Conservation (phyloP, 2,329 filamentous ascomycete species). For the Aureobasidium mangrovei region DNA sequence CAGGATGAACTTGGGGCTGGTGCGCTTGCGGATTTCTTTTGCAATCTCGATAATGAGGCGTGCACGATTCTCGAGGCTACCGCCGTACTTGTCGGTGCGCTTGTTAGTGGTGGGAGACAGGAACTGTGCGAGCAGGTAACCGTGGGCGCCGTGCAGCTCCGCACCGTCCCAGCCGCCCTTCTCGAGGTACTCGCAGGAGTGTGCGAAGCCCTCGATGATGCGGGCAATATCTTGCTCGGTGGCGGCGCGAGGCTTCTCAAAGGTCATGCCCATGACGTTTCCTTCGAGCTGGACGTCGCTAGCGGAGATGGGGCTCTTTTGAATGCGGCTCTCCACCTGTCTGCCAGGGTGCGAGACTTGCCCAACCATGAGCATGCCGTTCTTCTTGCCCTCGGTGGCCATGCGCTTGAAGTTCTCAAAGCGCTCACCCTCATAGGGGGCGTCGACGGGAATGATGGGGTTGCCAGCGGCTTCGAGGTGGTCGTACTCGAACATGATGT, state of each 20-base stretch:
- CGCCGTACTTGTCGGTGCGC: conserved; percentile 37
- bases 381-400: conserved; percentile 45
- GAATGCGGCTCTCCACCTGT: conserved; percentile 40
- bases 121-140: conserved; percentile 39
- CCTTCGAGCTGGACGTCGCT: conserved; percentile 41
- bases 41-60: conserved; percentile 35
- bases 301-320: conserved; percentile 43
- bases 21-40: conserved; percentile 30
- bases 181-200: conserved; percentile 53
- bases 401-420: conserved; percentile 53
- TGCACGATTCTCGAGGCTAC: conserved; percentile 35
- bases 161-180: conserved; percentile 52
- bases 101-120: conserved; percentile 34
- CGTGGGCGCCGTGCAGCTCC: conserved; percentile 35
- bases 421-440: conserved; percentile 45
- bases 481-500: conserved; percentile 55
- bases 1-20: conserved; percentile 35
- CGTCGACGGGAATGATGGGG: conserved; percentile 48
- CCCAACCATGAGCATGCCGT: conserved; percentile 50
- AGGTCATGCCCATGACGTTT: conserved; percentile 39
- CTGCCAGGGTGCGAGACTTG: conserved; percentile 52
- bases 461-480: conserved; percentile 50
- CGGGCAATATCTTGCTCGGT: conserved; percentile 46
- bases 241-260: conserved; percentile 46
- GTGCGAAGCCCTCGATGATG: conserved; percentile 53